These are phyloP conservation scores for Boletus bicolor DNA, from an alignment of 768 basidiomycete genomes.

Conservation along the genomic window DNA sequence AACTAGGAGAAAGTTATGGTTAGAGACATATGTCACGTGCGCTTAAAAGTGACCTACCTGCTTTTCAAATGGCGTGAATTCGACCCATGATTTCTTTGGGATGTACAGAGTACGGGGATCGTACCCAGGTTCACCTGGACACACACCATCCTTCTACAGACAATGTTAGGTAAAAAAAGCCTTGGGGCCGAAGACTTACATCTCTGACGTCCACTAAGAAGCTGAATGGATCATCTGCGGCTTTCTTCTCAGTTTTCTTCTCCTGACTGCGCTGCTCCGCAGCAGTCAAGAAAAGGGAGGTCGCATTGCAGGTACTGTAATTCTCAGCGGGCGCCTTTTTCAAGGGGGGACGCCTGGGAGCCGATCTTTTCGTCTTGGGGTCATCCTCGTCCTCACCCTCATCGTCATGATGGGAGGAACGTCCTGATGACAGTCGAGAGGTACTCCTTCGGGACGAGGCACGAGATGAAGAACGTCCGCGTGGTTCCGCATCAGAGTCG, in stretches of 20 bases:
- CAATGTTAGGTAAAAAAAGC: background rate
- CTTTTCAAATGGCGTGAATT: constrained; percentile 94
- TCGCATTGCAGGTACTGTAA: constrained; percentile 30
- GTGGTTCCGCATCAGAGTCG: constrained; percentile 56
- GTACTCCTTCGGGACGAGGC: constrained; percentile 41
- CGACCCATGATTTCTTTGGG: constrained; percentile 70
- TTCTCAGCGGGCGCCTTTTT: constrained; percentile 30
- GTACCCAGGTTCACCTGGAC: constrained; percentile 80
- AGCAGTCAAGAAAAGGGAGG: constrained; percentile 66
- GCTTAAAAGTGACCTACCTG: constrained; percentile 46
- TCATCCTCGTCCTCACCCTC: constrained; percentile 39
- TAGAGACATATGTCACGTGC: background rate
- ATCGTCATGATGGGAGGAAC: constrained; percentile 34
- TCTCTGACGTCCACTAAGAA: constrained; percentile 75
- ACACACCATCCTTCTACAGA: constrained; percentile 70
- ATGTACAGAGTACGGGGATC: constrained; percentile 87
- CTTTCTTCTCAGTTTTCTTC: constrained; percentile 81
- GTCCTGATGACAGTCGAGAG: constrained; percentile 35
- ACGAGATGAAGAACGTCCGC: constrained; percentile 49
- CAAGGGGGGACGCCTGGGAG: constrained; percentile 32
- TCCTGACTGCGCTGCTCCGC: constrained; percentile 75
- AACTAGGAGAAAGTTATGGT: constrained; percentile 42
- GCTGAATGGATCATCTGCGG: constrained; percentile 68
- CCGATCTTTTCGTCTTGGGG: constrained; percentile 37
- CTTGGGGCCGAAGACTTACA: constrained; percentile 37